A percentile compares a stretch with the other conserved stretches of the same genome.
These are phyloP conservation scores for Daedaleopsis sinensis DNA, from an alignment of 768 basidiomycete genomes.

Conservation along the genomic window DNA sequence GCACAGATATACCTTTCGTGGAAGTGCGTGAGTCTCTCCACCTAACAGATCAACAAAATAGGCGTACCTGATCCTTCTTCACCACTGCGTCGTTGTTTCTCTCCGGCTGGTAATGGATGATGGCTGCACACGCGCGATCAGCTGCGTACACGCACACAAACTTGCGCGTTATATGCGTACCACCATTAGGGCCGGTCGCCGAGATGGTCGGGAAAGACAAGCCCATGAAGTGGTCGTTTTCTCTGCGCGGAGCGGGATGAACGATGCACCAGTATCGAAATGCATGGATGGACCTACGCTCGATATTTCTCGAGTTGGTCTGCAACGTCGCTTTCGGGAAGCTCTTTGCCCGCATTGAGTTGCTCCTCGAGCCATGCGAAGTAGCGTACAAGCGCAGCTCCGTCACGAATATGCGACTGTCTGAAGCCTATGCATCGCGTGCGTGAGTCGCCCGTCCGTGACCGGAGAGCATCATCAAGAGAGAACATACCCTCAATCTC, in stretches of 20 bases:
- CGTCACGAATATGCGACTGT: constrained; percentile 86
- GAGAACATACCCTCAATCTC: constrained; percentile 56
- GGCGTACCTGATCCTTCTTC: constrained; percentile 65
- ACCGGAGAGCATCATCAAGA: not conserved
- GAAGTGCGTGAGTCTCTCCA: not conserved
- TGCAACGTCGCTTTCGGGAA: constrained; percentile 84
- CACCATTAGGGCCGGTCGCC: constrained; percentile 88
- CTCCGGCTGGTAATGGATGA: constrained; percentile 92
- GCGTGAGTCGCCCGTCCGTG: too few relatives aligned
- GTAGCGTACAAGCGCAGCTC: constrained; percentile 83
- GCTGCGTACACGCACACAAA: too few relatives aligned
- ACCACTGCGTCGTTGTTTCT: constrained; percentile 73
- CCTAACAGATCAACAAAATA: not conserved
- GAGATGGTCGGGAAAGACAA: constrained; percentile 93
- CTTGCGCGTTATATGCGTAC: constrained; percentile 43
- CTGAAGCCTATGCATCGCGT: constrained; percentile 68
- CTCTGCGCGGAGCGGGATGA: constrained; percentile 42
- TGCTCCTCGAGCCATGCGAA: constrained; percentile 95
- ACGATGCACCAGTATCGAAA: not conserved
- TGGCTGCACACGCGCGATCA: constrained; percentile 49
- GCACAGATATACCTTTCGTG: constrained; percentile 64
- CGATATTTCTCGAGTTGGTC: constrained; percentile 78
- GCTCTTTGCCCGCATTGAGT: constrained; percentile 56
- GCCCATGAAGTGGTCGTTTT: constrained; percentile 80
- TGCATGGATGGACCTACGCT: constrained; percentile 53